A percentile compares a stretch with the other conserved stretches of the same genome.
These are phyloP conservation scores for Petrea volubilis DNA, from an alignment of 257 asterid genomes.

Conservation along the genomic window DNA sequence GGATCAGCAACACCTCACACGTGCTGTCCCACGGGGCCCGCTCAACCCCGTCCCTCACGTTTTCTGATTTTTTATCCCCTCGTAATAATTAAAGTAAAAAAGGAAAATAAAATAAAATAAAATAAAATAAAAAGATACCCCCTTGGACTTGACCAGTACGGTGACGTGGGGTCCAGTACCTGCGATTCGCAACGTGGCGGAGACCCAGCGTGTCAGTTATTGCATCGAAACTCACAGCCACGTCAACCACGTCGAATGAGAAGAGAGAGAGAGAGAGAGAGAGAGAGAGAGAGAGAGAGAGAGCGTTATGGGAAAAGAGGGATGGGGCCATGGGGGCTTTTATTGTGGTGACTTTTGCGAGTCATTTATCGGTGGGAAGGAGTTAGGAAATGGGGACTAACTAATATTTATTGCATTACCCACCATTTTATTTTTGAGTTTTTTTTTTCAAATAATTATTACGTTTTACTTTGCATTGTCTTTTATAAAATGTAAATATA, in stretches of 20 bases:
- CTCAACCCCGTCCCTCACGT: constrained; percentile 26
- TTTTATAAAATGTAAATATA: too few species aligned
- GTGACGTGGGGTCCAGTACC: constrained; percentile 33
- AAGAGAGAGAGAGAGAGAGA: background rate
- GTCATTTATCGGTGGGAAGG: constrained; percentile 17
- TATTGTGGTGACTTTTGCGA: background rate
- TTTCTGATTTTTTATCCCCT: constrained; percentile 18
- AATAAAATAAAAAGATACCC: too few species aligned
- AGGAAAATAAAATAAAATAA: too few species aligned
- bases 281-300: too few species aligned
- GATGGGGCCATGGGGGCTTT: background rate
- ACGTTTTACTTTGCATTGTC: too few species aligned
- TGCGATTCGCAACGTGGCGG: constrained; percentile 36
- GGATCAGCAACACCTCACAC: constrained; percentile 34
- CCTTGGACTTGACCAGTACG: constrained; percentile 32
- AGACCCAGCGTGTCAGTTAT: constrained; percentile 41
- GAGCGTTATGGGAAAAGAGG: background rate
- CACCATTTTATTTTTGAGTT: too few species aligned
- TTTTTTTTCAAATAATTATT: too few species aligned
- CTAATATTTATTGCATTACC: background rate
- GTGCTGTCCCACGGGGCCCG: constrained; percentile 34
- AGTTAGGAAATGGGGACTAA: constrained; percentile 13
- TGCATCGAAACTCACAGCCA: constrained; percentile 35
- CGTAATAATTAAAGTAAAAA: background rate
- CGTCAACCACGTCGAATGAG: constrained; percentile 24